Conservation (phyloP, 176 grass and related monocot species). For the Aechmea fasciata region DNA sequence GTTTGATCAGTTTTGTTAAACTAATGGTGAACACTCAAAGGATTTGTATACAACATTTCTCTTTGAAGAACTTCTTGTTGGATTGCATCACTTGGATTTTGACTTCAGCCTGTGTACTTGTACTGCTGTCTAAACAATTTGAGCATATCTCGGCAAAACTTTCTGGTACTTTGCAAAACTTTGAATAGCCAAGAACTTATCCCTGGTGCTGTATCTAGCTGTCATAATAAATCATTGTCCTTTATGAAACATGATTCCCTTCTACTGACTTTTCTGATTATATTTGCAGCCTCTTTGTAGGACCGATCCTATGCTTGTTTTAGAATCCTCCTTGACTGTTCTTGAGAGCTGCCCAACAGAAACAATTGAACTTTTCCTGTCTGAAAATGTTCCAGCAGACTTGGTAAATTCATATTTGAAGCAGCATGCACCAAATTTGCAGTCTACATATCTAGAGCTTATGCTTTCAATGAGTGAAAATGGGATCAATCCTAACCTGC, state of each 20-base stretch:
- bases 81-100: too few relatives aligned
- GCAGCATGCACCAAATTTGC: slow-evolving; percentile 88
- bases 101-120: too few relatives aligned
- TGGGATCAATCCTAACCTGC: slow-evolving; percentile 87
- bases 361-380: slow-evolving; percentile 96
- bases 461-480: slow-evolving; percentile 93
- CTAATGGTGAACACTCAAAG: too few relatives aligned
- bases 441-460: slow-evolving; percentile 93
- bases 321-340: slow-evolving; percentile 81
- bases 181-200: not conserved
- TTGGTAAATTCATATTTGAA: slow-evolving; percentile 99
- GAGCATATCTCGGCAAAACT: not conserved
- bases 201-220: not conserved
- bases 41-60: too few relatives aligned
- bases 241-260: not conserved
- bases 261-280: slow-evolving; percentile 2
- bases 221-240: not conserved
- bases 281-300: slow-evolving; percentile 89
- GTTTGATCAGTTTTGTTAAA: too few relatives aligned
- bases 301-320: slow-evolving; percentile 95
- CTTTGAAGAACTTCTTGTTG: too few relatives aligned
- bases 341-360: slow-evolving; percentile 81
- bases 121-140: too few relatives aligned
- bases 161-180: not conserved
- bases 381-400: slow-evolving; percentile 95